These are phyloP conservation scores for Ustilaginoidea virens DNA, from an alignment of 2,329 filamentous ascomycete genomes.

Conservation along the genomic window DNA sequence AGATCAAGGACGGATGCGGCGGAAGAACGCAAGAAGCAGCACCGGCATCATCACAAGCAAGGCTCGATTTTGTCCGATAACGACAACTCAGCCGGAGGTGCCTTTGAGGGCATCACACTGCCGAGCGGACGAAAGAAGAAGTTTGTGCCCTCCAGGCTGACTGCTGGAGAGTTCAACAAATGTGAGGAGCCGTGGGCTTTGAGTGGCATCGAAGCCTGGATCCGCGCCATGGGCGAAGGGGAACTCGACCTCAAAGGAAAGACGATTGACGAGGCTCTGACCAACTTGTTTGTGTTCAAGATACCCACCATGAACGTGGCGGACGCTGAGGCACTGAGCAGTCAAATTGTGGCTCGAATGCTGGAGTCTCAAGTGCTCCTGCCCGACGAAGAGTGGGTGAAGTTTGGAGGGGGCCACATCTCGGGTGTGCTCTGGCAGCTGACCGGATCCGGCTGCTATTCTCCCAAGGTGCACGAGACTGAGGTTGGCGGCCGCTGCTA, in stretches of 20 bases:
- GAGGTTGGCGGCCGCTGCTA: conserved; percentile 70
- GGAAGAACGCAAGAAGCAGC: conserved; percentile 43
- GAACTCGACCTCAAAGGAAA: conserved; percentile 77
- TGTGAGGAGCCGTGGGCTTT: conserved; percentile 88
- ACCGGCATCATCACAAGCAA: conserved; percentile 36
- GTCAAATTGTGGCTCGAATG: conserved; percentile 67
- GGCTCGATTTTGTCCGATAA: conserved; percentile 39
- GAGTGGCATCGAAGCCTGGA: conserved; percentile 74
- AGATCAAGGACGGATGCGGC: conserved; percentile 91
- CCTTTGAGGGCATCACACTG: conserved; percentile 72
- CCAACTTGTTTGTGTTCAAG: conserved; percentile 82
- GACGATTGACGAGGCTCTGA: conserved; percentile 72
- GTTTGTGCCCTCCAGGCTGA: conserved; percentile 76
- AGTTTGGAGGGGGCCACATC: conserved; percentile 65
- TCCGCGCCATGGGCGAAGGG: conserved; percentile 78
- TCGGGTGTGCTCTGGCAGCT: conserved; percentile 89
- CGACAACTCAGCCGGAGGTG: conserved; percentile 37
- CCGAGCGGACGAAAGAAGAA: conserved; percentile 66
- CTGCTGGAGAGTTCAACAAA: conserved; percentile 63
- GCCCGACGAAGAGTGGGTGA: conserved; percentile 94
- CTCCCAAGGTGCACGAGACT: conserved; percentile 62
- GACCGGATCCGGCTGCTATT: conserved; percentile 82
- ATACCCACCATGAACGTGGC: conserved; percentile 98
- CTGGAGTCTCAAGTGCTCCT: conserved; percentile 61
- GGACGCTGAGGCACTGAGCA: conserved; percentile 78